phyloP scores from a whole-genome alignment of 768 basidiomycete species.

The Leucocoprinus sp. region DNA sequence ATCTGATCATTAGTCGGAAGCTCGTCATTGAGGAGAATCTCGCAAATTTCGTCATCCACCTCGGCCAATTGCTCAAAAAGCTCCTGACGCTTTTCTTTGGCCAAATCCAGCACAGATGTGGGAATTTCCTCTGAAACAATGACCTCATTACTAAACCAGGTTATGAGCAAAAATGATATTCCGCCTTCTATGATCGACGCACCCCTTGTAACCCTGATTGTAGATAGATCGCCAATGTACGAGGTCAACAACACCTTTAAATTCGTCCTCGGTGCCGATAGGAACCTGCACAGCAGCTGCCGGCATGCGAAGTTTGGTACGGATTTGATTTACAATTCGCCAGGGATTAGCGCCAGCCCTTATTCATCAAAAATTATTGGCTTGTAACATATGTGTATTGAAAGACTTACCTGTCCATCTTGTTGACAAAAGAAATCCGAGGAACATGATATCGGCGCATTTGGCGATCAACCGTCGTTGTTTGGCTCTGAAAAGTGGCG shows the following conservation, averaged over 20 bases:
- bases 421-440: constrained; percentile 93
- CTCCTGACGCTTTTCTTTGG: constrained; percentile 78
- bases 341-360: constrained; percentile 97
- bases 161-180: not conserved
- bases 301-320: constrained; percentile 82
- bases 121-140: constrained; percentile 87
- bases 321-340: constrained; percentile 88
- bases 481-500: constrained; percentile 66
- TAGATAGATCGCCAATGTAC: constrained; percentile 93
- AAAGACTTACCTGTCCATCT: constrained; percentile 80
- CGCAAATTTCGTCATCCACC: constrained; percentile 92
- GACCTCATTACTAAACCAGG: constrained; percentile 56
- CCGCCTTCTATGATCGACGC: constrained; percentile 17
- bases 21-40: constrained; percentile 82
- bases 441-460: constrained; percentile 97
- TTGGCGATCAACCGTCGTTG: constrained; percentile 97
- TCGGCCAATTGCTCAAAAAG: constrained; percentile 94
- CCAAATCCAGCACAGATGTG: constrained; percentile 59
- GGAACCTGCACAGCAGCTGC: constrained; percentile 96
- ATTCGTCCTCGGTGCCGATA: constrained; percentile 82
- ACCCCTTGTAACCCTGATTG: constrained; percentile 95
- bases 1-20: constrained; percentile 67
- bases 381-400: not conserved
- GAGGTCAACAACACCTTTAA: constrained; percentile 88
- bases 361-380: not conserved